Evolutionary conservation across 2,329 filamentous ascomycete species (phyloP).

Genomic region (Uncinocarpus reesii): DNA sequence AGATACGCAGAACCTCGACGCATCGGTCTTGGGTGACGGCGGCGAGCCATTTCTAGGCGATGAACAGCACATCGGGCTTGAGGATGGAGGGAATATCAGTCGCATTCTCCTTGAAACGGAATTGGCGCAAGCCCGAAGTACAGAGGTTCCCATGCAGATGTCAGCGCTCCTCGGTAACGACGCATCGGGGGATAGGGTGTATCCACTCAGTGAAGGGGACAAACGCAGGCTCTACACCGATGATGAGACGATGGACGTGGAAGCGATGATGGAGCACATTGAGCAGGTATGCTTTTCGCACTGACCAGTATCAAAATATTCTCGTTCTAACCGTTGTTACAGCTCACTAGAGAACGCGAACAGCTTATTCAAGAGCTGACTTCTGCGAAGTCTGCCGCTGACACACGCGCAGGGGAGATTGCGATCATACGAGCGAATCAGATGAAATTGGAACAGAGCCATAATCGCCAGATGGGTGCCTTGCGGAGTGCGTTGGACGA

Average conservation of each 20-base stretch:
- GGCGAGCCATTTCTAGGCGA: constrained; percentile 1
- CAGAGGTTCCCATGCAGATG: not conserved
- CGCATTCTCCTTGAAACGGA: not conserved
- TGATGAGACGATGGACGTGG: constrained; percentile 8
- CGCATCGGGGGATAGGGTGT: not conserved
- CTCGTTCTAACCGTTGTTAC: not conserved
- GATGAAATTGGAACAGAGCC: constrained; percentile 43
- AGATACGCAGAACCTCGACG: constrained; percentile 37
- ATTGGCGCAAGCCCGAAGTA: not conserved
- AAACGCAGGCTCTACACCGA: not conserved
- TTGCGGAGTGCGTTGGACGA: constrained; percentile 47
- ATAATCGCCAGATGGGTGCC: constrained; percentile 43
- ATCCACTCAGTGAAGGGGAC: not conserved
- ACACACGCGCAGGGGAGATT: constrained; percentile 50
- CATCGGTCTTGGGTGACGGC: constrained; percentile 33
- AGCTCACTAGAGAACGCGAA: constrained; percentile 35
- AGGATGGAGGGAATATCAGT: not conserved
- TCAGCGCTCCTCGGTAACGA: not conserved
- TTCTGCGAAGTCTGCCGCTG: constrained; percentile 33
- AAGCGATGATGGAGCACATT: constrained; percentile 15
- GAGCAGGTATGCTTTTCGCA: constrained; percentile 13
- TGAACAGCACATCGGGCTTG: constrained; percentile 1
- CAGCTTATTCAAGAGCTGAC: constrained; percentile 31
- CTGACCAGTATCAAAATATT: not conserved
- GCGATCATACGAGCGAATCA: constrained; percentile 52